phyloP scores from a whole-genome alignment of 2,329 filamentous ascomycete genomes.

The Diaporthe velutina region DNA sequence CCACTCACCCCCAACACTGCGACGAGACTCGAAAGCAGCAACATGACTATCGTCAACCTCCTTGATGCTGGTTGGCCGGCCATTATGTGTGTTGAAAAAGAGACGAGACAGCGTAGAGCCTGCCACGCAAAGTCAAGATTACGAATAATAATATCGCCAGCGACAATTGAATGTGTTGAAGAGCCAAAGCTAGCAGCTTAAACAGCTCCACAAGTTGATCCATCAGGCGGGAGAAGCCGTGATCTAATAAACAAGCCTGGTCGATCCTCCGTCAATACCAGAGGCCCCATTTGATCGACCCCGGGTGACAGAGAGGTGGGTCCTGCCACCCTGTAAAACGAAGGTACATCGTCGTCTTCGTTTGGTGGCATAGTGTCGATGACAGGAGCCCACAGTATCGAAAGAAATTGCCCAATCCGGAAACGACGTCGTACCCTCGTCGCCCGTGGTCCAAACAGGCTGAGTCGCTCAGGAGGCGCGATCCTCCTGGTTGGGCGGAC shows the following conservation, averaged over 20 bases:
- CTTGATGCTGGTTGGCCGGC: slow-evolving; percentile 2
- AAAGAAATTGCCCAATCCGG: slow-evolving; percentile 23
- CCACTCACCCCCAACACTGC: neutral
- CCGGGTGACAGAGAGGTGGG: neutral
- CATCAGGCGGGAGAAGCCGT: slow-evolving; percentile 15
- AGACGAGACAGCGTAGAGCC: neutral
- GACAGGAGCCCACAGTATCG: neutral
- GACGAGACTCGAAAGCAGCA: neutral
- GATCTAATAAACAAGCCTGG: slow-evolving; percentile 25
- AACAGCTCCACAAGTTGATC: neutral
- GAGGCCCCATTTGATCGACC: neutral
- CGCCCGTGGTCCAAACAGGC: neutral
- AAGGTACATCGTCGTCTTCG: neutral
- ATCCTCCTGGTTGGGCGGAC: neutral
- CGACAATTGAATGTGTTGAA: slow-evolving; percentile 21
- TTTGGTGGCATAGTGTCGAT: neutral
- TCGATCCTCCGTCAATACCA: neutral
- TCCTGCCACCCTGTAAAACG: neutral
- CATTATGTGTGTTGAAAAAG: neutral
- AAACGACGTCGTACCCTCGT: neutral
- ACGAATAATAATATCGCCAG: slow-evolving; percentile 7
- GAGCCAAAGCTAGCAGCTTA: slow-evolving; percentile 1
- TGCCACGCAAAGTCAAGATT: neutral
- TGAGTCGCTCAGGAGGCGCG: slow-evolving; percentile 24
- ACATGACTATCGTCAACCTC: neutral